phyloP scores from a whole-genome alignment of 495 filamentous ascomycete genomes.

The Penicillium tannophilum region DNA sequence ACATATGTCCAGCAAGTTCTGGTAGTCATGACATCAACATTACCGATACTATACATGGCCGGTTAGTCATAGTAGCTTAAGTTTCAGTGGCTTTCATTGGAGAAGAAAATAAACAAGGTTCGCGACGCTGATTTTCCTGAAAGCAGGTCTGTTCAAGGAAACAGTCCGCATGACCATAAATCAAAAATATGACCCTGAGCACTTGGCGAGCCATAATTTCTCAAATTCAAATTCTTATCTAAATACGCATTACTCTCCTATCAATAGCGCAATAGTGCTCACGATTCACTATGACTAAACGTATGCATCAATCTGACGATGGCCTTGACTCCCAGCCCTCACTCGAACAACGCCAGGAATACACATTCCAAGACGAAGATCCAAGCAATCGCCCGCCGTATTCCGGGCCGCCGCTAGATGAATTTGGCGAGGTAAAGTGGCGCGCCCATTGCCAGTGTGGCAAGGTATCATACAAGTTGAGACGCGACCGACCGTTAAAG shows the following conservation, averaged over 20 bases:
- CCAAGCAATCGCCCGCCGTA: slow-evolving; percentile 58
- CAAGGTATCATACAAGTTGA: slow-evolving; percentile 68
- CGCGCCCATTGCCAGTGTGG: slow-evolving; percentile 80
- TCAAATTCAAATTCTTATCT: background rate
- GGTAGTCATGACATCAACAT: background rate
- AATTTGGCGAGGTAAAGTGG: slow-evolving; percentile 65
- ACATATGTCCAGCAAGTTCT: background rate
- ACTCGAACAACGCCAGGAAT: background rate
- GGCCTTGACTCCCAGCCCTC: background rate
- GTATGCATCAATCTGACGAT: background rate
- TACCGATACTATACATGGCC: background rate
- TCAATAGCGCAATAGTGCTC: background rate
- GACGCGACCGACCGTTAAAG: slow-evolving; percentile 68
- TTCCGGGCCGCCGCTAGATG: slow-evolving; percentile 48
- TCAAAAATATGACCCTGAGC: background rate
- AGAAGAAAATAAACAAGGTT: background rate
- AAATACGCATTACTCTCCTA: background rate
- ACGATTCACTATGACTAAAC: background rate
- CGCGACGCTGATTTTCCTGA: background rate
- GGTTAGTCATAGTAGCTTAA: background rate
- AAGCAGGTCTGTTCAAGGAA: background rate
- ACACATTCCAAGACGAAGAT: background rate
- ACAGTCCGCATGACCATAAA: background rate
- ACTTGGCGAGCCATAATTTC: background rate
- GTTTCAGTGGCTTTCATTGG: background rate